These are phyloP conservation scores for Podila epicladia DNA, from an alignment of 192 early-diverging fungal species.

Conservation along the genomic window DNA sequence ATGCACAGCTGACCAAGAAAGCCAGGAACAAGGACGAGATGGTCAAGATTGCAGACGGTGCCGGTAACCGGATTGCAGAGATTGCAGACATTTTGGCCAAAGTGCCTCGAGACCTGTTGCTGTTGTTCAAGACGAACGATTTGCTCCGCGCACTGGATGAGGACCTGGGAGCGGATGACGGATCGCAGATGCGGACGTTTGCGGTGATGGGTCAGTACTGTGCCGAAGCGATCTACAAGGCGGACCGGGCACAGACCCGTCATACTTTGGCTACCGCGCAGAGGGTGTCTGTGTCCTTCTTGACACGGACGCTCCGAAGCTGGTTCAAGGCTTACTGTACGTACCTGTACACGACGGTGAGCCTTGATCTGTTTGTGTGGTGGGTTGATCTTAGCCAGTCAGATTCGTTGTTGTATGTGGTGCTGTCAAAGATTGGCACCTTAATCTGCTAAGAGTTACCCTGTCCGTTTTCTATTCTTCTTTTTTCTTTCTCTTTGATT, in stretches of 20 bases:
- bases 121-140: slow-evolving; percentile 95
- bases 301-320: slow-evolving; percentile 8
- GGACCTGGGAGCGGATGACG: slow-evolving; percentile 50
- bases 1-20: slow-evolving; percentile 63
- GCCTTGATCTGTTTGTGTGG: slow-evolving; percentile 39
- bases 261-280: neutral
- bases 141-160: slow-evolving; percentile 79
- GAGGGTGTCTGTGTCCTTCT: slow-evolving; percentile 3
- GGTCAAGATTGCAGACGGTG: slow-evolving; percentile 44
- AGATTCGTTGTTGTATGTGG: slow-evolving; percentile 4
- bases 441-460: slow-evolving; percentile 1
- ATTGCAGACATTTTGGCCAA: slow-evolving; percentile 84
- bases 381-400: slow-evolving; percentile 44
- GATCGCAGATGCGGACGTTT: slow-evolving; percentile 51
- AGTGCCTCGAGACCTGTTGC: slow-evolving; percentile 85
- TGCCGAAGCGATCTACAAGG: slow-evolving; percentile 38
- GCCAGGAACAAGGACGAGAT: slow-evolving; percentile 44
- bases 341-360: slow-evolving; percentile 19
- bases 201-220: slow-evolving; percentile 52
- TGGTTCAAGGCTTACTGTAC: slow-evolving; percentile 35
- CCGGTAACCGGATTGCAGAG: slow-evolving; percentile 54
- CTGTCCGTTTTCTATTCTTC: neutral
- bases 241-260: slow-evolving; percentile 12
- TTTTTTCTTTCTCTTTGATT: slow-evolving; percentile 1
- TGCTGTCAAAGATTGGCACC: slow-evolving; percentile 4